These are phyloP conservation scores for Colletotrichum sp. DNA, from an alignment of 2,329 filamentous ascomycete species.

Conservation along the genomic window DNA sequence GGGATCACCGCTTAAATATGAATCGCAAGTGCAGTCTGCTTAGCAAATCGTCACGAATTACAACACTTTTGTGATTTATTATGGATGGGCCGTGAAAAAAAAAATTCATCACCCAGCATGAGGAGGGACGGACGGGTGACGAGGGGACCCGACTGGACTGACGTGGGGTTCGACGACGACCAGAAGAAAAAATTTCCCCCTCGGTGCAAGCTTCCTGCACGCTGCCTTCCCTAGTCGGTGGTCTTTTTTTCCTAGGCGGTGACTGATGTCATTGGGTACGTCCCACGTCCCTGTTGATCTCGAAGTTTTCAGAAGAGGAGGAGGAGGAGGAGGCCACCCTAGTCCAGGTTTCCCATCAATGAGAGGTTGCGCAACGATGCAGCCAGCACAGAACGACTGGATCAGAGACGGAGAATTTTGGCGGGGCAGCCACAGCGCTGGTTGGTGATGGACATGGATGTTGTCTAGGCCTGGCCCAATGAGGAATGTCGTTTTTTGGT, in stretches of 20 bases:
- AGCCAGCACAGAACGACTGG: not conserved
- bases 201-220: not conserved
- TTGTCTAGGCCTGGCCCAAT: not conserved
- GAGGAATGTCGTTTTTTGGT: not conserved
- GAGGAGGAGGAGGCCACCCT: not conserved
- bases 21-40: not conserved
- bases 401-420: slow-evolving; percentile 1
- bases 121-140: not conserved
- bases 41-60: slow-evolving; percentile 3
- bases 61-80: not conserved
- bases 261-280: slow-evolving; percentile 19
- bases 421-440: not conserved
- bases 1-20: slow-evolving; percentile 4
- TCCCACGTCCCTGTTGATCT: slow-evolving; percentile 16
- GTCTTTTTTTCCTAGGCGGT: not conserved
- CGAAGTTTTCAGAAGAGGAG: slow-evolving; percentile 10
- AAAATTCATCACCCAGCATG: not conserved
- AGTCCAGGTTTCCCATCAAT: not conserved
- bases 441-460: not conserved
- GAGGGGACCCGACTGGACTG: not conserved
- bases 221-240: not conserved
- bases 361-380: not conserved
- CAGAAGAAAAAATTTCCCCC: not conserved
- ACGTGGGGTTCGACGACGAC: not conserved
- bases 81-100: not conserved